Percentiles rank a stretch among this genome's conserved stretches.
Evolutionary conservation across 1,139 yeast genomes (phyloP).

Genomic region (Yamadazyma aaseri): DNA sequence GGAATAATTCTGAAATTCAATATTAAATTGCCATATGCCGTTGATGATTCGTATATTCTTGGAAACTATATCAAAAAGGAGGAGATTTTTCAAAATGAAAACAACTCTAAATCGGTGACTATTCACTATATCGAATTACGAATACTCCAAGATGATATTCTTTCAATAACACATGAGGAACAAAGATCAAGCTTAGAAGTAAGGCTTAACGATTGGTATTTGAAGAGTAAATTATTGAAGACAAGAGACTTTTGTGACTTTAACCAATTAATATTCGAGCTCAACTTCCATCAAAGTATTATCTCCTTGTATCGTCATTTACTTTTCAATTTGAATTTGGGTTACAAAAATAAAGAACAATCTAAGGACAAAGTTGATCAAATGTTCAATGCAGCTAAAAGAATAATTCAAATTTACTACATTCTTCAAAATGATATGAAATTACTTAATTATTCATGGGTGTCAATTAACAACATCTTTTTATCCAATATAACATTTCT

Average conservation of each 20-base stretch:
- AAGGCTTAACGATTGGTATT: slow-evolving; percentile 60
- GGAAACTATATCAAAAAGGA: slow-evolving; percentile 2
- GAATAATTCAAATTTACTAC: slow-evolving; percentile 9
- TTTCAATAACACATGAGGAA: not conserved
- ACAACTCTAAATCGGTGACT: slow-evolving; percentile 7
- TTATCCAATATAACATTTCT: slow-evolving; percentile 83
- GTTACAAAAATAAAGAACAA: not conserved
- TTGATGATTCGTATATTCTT: slow-evolving; percentile 65
- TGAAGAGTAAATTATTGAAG: slow-evolving; percentile 51
- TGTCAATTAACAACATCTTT: slow-evolving; percentile 81
- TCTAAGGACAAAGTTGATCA: not conserved
- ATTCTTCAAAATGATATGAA: slow-evolving; percentile 8
- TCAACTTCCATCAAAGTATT: slow-evolving; percentile 74
- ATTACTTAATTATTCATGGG: slow-evolving; percentile 75
- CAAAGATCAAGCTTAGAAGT: slow-evolving; percentile 23
- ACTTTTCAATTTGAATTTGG: slow-evolving; percentile 4
- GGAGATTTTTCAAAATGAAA: not conserved
- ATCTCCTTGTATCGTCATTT: slow-evolving; percentile 71
- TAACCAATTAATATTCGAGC: slow-evolving; percentile 47
- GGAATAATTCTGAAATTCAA: slow-evolving; percentile 60
- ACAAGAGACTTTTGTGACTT: slow-evolving; percentile 69
- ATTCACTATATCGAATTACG: slow-evolving; percentile 13
- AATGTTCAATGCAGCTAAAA: slow-evolving; percentile 7
- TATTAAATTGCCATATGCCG: slow-evolving; percentile 59
- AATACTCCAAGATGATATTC: slow-evolving; percentile 11